phyloP scores from a whole-genome alignment of 441 rosid species.

The Pelargonium citronellum region DNA sequence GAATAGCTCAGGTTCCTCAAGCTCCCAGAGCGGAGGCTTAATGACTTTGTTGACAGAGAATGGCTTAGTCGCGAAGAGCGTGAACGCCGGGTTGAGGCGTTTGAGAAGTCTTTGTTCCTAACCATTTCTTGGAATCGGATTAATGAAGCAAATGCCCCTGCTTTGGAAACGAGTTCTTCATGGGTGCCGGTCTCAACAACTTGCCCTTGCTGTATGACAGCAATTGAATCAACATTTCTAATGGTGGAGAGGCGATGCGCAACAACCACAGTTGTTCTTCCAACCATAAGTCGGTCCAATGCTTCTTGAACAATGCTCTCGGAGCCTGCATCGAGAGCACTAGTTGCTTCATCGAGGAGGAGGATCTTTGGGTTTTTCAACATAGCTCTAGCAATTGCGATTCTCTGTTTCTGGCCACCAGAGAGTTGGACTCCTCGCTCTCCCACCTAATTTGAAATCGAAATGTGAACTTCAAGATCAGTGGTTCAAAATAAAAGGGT shows the following conservation, averaged over 20 bases:
- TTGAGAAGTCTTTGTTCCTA: slow-evolving; percentile 35
- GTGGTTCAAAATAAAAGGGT: no score
- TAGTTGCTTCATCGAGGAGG: slow-evolving; percentile 76
- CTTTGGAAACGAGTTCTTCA: slow-evolving; percentile 18
- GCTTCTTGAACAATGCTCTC: slow-evolving; percentile 69
- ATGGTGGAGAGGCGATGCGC: slow-evolving; percentile 71
- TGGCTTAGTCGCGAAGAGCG: slow-evolving; percentile 54
- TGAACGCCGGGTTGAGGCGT: slow-evolving; percentile 76
- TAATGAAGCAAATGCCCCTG: slow-evolving; percentile 57
- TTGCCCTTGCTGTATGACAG: slow-evolving; percentile 60
- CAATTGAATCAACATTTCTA: slow-evolving; percentile 54
- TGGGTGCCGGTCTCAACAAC: slow-evolving; percentile 55
- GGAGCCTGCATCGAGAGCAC: slow-evolving; percentile 71
- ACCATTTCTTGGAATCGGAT: slow-evolving; percentile 32
- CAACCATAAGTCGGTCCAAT: slow-evolving; percentile 47
- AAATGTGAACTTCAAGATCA: no score
- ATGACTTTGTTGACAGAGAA: slow-evolving; percentile 82
- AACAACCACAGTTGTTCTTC: slow-evolving; percentile 64
- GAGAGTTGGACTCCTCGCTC: slow-evolving; percentile 74
- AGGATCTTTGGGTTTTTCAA: slow-evolving; percentile 58
- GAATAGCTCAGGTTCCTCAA: slow-evolving; percentile 91
- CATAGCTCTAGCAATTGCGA: slow-evolving; percentile 79
- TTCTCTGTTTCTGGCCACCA: slow-evolving; percentile 78
- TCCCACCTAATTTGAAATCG: slow-evolving; percentile 50
- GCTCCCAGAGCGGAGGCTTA: slow-evolving; percentile 94